Evolutionary conservation across 495 filamentous ascomycete species (phyloP), one percentile per base, ranked within the genome.

Genomic region (Tuber borchii): DNA sequence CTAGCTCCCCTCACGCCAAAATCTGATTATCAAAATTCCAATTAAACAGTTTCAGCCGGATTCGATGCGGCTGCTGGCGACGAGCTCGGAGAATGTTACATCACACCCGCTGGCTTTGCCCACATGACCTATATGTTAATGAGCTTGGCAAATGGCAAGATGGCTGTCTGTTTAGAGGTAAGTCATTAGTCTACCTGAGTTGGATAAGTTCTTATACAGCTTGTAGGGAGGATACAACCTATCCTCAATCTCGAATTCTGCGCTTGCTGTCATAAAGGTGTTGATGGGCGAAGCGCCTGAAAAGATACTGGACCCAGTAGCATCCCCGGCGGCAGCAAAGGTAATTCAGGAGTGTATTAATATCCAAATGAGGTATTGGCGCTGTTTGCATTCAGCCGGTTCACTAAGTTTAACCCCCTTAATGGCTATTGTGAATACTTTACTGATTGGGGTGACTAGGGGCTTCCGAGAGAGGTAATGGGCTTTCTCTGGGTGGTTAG

Each of bases 101-200:
- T 98, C 8, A 90, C 93, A 0, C 95, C 95, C 0, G 84, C 90
- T 37, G 95, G 96, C 81, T 99, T 98, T 83, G 93, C 93, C 31
- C 95, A 98, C 81, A 98, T 99, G 95, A 97, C 96, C 14, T 93
- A 97, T 81, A 97, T 97, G 94, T 88, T 99, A 26, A 98, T 97
- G 94, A 91, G 91, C 19, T 88, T 99, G n/a, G 94, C 95, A 3
- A 86, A 90, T 69, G 95, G 95, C 51, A 97, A 95, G 83, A 87
- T 98, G 69, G 93, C 92, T 16, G 93, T 97, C 39, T 97, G 94
- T 82, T 86, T 99, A 20, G 95, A 97, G 86, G 88, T 89, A 76
- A 37, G 82, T 34, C 39, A 70, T 42, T 42, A 43, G 19, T 78
- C 7, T 37, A 19, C 17, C 37, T 19, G 34, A 0, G 16, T 48